Evolutionary conservation across 2,329 filamentous ascomycete genomes (phyloP).

Genomic region (Fusarium sp.): DNA sequence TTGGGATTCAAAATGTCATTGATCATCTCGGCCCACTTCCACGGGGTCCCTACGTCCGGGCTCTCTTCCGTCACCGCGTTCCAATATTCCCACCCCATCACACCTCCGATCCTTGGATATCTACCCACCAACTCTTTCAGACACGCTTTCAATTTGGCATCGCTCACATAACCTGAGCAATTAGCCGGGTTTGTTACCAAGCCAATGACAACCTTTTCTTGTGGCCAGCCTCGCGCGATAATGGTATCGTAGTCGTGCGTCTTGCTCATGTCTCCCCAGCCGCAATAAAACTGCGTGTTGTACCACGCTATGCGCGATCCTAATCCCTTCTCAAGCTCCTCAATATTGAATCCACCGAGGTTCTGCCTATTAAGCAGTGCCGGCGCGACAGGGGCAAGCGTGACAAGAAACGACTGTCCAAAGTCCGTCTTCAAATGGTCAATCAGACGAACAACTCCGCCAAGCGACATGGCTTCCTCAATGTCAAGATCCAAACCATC

Average conservation of each 20-base stretch:
- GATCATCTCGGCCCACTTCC: conserved; percentile 75
- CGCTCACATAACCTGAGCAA: conserved; percentile 63
- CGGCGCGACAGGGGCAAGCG: conserved; percentile 82
- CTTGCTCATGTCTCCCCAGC: conserved; percentile 72
- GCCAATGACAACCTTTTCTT: conserved; percentile 79
- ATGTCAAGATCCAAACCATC: conserved; percentile 81
- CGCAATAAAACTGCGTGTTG: conserved; percentile 90
- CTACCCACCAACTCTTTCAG: conserved; percentile 53
- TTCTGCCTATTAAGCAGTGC: conserved; percentile 69
- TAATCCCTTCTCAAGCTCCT: conserved; percentile 72
- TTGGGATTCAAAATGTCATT: conserved; percentile 37
- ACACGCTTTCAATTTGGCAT: conserved; percentile 58
- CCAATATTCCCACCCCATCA: conserved; percentile 95
- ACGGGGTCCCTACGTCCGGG: conserved; percentile 61
- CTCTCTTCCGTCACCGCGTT: conserved; percentile 69
- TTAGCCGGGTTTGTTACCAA: conserved; percentile 81
- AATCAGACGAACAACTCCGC: conserved; percentile 73
- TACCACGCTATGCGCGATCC: conserved; percentile 80
- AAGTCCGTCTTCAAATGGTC: conserved; percentile 76
- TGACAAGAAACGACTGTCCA: conserved; percentile 76
- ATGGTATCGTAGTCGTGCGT: conserved; percentile 59
- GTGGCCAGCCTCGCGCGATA: conserved; percentile 73
- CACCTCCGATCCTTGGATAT: conserved; percentile 80
- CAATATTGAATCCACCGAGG: conserved; percentile 84
- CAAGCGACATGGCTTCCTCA: conserved; percentile 78